phyloP scores from a whole-genome alignment of 2,329 filamentous ascomycete species.

The Penicillium thymicola region DNA sequence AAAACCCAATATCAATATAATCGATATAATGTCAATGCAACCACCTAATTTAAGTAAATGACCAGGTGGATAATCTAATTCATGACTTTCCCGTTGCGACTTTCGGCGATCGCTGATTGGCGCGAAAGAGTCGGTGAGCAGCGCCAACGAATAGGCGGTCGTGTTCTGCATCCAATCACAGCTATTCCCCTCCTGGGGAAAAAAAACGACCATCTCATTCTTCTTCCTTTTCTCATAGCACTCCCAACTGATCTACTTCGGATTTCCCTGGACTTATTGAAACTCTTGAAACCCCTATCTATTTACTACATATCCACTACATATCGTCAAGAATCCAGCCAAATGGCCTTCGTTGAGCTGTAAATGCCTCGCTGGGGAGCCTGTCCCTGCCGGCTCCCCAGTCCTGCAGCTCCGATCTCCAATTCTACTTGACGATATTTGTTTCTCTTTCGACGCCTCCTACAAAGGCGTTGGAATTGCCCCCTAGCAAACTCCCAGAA shows the following conservation, averaged over 20 bases:
- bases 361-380: constrained; percentile 82
- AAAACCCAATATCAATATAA: not conserved
- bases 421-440: constrained; percentile 54
- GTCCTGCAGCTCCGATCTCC: constrained; percentile 80
- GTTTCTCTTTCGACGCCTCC: constrained; percentile 51
- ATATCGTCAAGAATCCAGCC: constrained; percentile 72
- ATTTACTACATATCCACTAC: constrained; percentile 20
- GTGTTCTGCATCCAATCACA: constrained; percentile 25
- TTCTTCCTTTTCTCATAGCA: constrained; percentile 22
- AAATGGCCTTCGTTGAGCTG: constrained; percentile 78
- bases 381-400: constrained; percentile 61
- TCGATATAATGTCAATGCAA: not conserved
- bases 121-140: constrained; percentile 35
- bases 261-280: constrained; percentile 11
- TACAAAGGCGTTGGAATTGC: constrained; percentile 60
- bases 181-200: constrained; percentile 21
- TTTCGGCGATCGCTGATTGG: constrained; percentile 5
- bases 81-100: not conserved
- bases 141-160: constrained; percentile 26
- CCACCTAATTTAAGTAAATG: not conserved
- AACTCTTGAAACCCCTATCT: constrained; percentile 15
- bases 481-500: constrained; percentile 40
- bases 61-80: not conserved
- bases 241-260: constrained; percentile 7
- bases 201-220: constrained; percentile 28